Conservation (phyloP, 768 basidiomycete species). For the Gyrodon lividus region DNA sequence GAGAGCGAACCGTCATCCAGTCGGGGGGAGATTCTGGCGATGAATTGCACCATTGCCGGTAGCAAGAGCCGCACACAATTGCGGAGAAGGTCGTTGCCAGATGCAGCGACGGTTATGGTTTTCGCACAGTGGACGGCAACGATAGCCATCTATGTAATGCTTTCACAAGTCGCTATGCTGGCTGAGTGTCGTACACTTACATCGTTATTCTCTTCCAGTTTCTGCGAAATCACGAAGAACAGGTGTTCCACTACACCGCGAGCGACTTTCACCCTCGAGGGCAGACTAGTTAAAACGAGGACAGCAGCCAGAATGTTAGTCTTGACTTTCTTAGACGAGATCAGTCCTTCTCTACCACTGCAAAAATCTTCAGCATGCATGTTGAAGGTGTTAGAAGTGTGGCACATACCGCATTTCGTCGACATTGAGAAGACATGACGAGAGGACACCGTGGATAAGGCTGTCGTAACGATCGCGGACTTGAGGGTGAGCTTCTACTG, state of each 20-base stretch:
- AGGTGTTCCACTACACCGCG: slow-evolving; percentile 77
- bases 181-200: slow-evolving; percentile 40
- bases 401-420: slow-evolving; percentile 82
- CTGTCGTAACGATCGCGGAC: slow-evolving; percentile 54
- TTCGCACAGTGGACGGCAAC: slow-evolving; percentile 90
- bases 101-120: slow-evolving; percentile 74
- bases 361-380: slow-evolving; percentile 5
- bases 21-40: slow-evolving; percentile 64
- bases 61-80: slow-evolving; percentile 72
- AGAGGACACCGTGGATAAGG: slow-evolving; percentile 78
- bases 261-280: slow-evolving; percentile 64
- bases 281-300: slow-evolving; percentile 79
- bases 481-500: slow-evolving; percentile 42
- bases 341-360: slow-evolving; percentile 77
- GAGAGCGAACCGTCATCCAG: slow-evolving; percentile 56
- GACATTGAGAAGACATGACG: slow-evolving; percentile 78
- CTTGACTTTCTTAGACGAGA: slow-evolving; percentile 81
- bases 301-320: slow-evolving; percentile 87
- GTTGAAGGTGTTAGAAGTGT: neutral
- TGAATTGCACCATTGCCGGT: slow-evolving; percentile 78
- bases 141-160: slow-evolving; percentile 56
- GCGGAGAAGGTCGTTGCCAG: slow-evolving; percentile 64
- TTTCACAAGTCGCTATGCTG: slow-evolving; percentile 5
- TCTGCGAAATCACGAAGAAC: slow-evolving; percentile 82
- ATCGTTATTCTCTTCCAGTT: slow-evolving; percentile 66